These are phyloP conservation scores for Starmerella apicola DNA, from an alignment of 805 yeast genomes.

Conservation along the genomic window DNA sequence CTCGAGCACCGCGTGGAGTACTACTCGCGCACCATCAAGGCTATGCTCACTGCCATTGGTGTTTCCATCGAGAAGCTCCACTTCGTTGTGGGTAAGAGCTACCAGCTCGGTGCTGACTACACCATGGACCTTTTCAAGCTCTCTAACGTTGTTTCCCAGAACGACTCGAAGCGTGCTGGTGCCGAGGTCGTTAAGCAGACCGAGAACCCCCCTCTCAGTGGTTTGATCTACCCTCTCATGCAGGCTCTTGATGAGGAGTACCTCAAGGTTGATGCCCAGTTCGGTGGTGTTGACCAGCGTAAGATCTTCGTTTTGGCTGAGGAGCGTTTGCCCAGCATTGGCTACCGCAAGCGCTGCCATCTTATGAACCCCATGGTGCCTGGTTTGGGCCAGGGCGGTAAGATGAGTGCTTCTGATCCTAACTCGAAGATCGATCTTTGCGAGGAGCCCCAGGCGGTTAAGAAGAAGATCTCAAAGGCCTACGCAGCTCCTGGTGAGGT, in stretches of 20 bases:
- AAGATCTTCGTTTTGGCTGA: constrained; percentile 95
- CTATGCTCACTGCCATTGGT: constrained; percentile 71
- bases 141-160: constrained; percentile 75
- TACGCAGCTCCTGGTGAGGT: constrained; percentile 91
- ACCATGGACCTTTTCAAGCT: constrained; percentile 82
- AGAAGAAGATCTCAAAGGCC: constrained; percentile 84
- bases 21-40: constrained; percentile 72
- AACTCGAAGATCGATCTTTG: constrained; percentile 89
- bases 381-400: constrained; percentile 88
- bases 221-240: constrained; percentile 95
- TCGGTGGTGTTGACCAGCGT: constrained; percentile 98
- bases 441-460: constrained; percentile 78
- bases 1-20: constrained; percentile 80
- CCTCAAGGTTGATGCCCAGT: constrained; percentile 81
- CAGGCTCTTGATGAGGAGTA: constrained; percentile 94
- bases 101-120: constrained; percentile 66
- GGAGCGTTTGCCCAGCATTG: constrained; percentile 73
- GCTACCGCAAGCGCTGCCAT: constrained; percentile 96
- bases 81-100: constrained; percentile 81
- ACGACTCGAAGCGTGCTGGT: constrained; percentile 97
- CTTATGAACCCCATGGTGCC: constrained; percentile 99
- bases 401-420: constrained; percentile 98
- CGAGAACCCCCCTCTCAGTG: constrained; percentile 80
- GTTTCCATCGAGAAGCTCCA: constrained; percentile 83
- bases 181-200: constrained; percentile 99